These are phyloP conservation scores for Nitzschia inconspicua DNA, from an alignment of 108 stramenopile genomes.

Conservation along the genomic window DNA sequence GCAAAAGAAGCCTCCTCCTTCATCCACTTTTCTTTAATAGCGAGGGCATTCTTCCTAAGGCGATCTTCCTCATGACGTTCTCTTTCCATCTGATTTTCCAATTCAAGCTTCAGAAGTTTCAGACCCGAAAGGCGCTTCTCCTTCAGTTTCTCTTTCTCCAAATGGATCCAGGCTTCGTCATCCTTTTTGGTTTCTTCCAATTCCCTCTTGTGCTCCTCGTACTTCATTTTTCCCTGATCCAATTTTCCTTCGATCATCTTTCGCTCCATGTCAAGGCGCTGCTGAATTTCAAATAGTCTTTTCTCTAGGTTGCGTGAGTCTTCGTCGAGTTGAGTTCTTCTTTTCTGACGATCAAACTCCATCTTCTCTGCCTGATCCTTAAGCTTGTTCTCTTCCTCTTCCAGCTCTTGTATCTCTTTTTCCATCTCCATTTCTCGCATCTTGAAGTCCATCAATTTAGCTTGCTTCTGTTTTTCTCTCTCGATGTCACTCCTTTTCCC, in stretches of 20 bases:
- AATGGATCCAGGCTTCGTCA: slow-evolving; percentile 11
- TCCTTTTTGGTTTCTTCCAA: slow-evolving; percentile 6
- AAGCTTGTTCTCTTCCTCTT: slow-evolving; percentile 1
- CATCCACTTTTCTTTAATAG: slow-evolving; percentile 9
- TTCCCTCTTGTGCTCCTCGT: neutral
- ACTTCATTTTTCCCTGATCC: neutral
- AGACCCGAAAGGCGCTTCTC: neutral
- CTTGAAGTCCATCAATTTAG: slow-evolving; percentile 16
- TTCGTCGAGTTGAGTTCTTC: slow-evolving; percentile 3
- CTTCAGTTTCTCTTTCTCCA: neutral
- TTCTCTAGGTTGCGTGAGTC: neutral
- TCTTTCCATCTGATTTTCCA: neutral
- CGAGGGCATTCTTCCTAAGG: slow-evolving; percentile 1
- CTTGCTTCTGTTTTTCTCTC: slow-evolving; percentile 17
- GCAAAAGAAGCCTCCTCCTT: slow-evolving; percentile 6
- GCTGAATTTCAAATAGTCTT: neutral
- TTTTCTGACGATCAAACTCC: neutral
- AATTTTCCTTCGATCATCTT: neutral
- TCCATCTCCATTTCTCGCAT: slow-evolving; percentile 27
- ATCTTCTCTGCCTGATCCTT: neutral
- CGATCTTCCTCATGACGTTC: neutral
- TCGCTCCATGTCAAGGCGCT: too few relatives aligned
- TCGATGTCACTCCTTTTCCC: slow-evolving; percentile 6
- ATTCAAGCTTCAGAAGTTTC: neutral
- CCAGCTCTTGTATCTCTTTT: slow-evolving; percentile 11